Percentiles rank a stretch among this genome's conserved stretches.
phyloP scores from a whole-genome alignment of 2,329 filamentous ascomycete genomes.

The Thermoascus crustaceus region DNA sequence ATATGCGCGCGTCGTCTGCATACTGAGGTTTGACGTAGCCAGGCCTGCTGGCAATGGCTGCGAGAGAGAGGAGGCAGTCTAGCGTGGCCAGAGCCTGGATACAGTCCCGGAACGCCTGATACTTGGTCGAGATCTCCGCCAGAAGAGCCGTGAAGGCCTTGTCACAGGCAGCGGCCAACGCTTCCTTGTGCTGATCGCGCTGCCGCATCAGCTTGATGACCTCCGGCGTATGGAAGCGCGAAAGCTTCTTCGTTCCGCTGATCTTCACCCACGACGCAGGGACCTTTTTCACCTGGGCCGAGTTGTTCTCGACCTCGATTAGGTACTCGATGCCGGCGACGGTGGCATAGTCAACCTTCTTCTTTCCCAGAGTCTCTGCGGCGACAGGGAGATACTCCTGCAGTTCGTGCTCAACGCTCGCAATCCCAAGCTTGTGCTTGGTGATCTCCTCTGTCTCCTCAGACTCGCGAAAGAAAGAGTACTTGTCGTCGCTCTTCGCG shows the following conservation, averaged over 20 bases:
- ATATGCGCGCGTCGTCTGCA: slow-evolving; percentile 58
- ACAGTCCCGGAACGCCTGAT: slow-evolving; percentile 81
- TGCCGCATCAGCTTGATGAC: slow-evolving; percentile 75
- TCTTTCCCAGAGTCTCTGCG: slow-evolving; percentile 63
- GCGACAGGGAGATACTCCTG: slow-evolving; percentile 65
- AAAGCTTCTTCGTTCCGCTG: slow-evolving; percentile 84
- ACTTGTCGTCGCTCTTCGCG: slow-evolving; percentile 83
- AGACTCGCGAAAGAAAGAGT: slow-evolving; percentile 80
- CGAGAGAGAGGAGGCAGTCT: slow-evolving; percentile 82
- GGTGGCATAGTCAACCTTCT: slow-evolving; percentile 68
- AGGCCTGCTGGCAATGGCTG: slow-evolving; percentile 73
- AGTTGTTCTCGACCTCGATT: slow-evolving; percentile 75
- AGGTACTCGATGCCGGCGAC: slow-evolving; percentile 90
- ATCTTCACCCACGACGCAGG: slow-evolving; percentile 94
- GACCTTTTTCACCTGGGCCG: slow-evolving; percentile 66
- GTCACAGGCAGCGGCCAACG: slow-evolving; percentile 85
- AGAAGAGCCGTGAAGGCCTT: slow-evolving; percentile 68
- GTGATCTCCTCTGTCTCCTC: slow-evolving; percentile 84
- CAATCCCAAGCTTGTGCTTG: slow-evolving; percentile 83
- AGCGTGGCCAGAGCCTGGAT: slow-evolving; percentile 78
- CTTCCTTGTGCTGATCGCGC: slow-evolving; percentile 90
- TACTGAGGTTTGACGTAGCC: slow-evolving; percentile 77
- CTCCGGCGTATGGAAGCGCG: slow-evolving; percentile 89
- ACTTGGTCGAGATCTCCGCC: slow-evolving; percentile 66
- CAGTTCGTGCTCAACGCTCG: slow-evolving; percentile 82